Percentiles rank a stretch among this genome's conserved stretches.
Conservation (phyloP, 371 early-diverging fungal genomes). For the Apophysomyces trapeziformis region DNA sequence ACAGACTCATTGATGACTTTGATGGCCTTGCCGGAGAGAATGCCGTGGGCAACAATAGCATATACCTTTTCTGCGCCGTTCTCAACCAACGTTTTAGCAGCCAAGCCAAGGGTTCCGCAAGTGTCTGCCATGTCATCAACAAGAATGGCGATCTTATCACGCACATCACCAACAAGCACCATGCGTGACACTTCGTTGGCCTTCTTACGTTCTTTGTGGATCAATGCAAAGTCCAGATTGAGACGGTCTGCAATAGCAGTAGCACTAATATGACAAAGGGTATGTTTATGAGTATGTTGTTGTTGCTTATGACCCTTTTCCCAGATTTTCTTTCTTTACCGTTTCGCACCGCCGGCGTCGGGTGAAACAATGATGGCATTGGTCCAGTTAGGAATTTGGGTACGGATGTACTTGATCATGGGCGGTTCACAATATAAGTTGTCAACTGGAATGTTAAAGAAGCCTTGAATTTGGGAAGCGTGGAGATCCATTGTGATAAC, state of each 20-base stretch:
- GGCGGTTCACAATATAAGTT: conserved; percentile 95
- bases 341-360: conserved; percentile 98
- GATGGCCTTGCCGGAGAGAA: conserved; percentile 92
- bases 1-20: conserved; percentile 87
- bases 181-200: conserved; percentile 95
- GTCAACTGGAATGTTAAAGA: conserved; percentile 97
- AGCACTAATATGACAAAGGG: conserved; percentile 60
- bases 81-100: conserved; percentile 89
- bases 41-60: conserved; percentile 95
- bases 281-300: not conserved
- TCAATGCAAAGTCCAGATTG: conserved; percentile 96
- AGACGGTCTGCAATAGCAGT: conserved; percentile 95
- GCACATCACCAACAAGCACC: conserved; percentile 97
- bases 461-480: conserved; percentile 97
- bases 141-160: conserved; percentile 87
- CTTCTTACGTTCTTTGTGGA: conserved; percentile 97
- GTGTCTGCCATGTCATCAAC: conserved; percentile 99
- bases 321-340: conserved; percentile 55
- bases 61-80: conserved; percentile 94
- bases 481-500: conserved; percentile 99
- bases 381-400: conserved; percentile 80
- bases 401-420: conserved; percentile 89
- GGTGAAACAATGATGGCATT: conserved; percentile 94
- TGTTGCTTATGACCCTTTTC: not conserved
- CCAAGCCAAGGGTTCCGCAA: conserved; percentile 92